Evolutionary conservation across 2,329 filamentous ascomycete species (phyloP), one percentile per base, ranked within the genome.

Genomic region (Aureobasidium sp.): DNA sequence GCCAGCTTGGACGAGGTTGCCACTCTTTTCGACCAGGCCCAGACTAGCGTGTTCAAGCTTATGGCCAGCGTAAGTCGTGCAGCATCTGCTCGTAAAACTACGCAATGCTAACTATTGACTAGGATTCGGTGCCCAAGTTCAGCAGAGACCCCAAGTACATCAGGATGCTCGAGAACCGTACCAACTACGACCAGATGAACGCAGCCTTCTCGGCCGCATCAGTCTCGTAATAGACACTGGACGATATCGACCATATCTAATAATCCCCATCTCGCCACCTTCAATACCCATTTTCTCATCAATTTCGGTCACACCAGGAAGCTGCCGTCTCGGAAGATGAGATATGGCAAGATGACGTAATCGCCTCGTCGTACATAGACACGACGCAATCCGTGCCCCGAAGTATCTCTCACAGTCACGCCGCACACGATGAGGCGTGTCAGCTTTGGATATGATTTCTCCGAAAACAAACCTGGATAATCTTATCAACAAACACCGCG

Each of bases 31-130:
- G 92, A 96, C 75, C 90, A 96, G 72, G 94, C 94, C 9, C 91
- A 97, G 72, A 90, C 88, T 66, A 94, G 92, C 11, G 94, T 99
- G 41, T 97, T 97, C 79, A 97, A 97, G 79, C 79, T 97, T 68
- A 97, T 99, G 94, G 94, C 93, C 67, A 96, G 91, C 76, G 92
- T 97, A 86, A 83, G 92, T 87, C 16, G 32, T 39, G 9, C 42
- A 42, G 8, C 21, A 42, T 34, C n/a, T 39, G 30, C 27, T 48
- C 13, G 34, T 36, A 11, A 27, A 14, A 21, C 9, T 25, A 39
- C 1, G 36, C 42, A 29, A 29, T 45, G 45, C 71, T 76, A 67
- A 77, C 61, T 1, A 45, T 1, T 16, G 4, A 25, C 25, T 65
- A 86, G 82, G 84, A 86, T 71, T 86, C 84, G 13, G 82, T 86